Base-by-base conservation (phyloP, 192 early-diverging fungal genomes). In the Linnemannia hyalina region DNA sequence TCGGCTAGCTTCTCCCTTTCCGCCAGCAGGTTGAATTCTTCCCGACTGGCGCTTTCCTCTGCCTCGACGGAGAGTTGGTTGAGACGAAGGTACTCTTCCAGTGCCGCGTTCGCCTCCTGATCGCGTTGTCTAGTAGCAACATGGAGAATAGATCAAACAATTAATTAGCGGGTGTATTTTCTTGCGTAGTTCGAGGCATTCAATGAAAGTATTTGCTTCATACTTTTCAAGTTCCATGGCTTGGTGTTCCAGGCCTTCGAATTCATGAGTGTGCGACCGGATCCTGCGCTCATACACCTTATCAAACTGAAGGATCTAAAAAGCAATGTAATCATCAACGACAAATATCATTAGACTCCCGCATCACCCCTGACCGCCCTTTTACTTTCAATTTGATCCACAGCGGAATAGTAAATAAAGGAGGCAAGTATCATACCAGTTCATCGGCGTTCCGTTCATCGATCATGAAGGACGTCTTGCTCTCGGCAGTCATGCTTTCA, bases 211-310 rank as follows among this genome's bases (percentile, higher is more conserved):
- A 32, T 6, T 29, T 68, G 38, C 23, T 32, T 42, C 38, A 9
- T 78, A 85, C 83, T 71, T 72, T 78, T 85, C 83, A 35, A 40
- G 72, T 29, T 76, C 68, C 40, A 69, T 26, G 5, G 78, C 78
- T 11, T 73, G 26, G 1, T 73, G 60, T 15, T 42, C 11, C 76
- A 36, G 35, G 23, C n/a, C 23, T 72, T 76, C n/a, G 20, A 71
- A 54, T 13, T 80, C 83, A 13, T 63, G 70, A 11, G 47, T 5
- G 40, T 60, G 44, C 20, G 47, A 13, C 36, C 65, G 32, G 2
- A 80, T 80, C 47, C 78, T 63, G 20, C 83, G 44, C 35, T 70
- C 75, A 46, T 73, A 71, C 20, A 82, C 60, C 38, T 77, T 72
- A 5, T 79, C 78, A 41, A 79, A 72, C 46, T 73, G 26, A 1